These are phyloP conservation scores for Spergularia marina DNA, from an alignment of 148 eudicot species.

Conservation along the genomic window DNA sequence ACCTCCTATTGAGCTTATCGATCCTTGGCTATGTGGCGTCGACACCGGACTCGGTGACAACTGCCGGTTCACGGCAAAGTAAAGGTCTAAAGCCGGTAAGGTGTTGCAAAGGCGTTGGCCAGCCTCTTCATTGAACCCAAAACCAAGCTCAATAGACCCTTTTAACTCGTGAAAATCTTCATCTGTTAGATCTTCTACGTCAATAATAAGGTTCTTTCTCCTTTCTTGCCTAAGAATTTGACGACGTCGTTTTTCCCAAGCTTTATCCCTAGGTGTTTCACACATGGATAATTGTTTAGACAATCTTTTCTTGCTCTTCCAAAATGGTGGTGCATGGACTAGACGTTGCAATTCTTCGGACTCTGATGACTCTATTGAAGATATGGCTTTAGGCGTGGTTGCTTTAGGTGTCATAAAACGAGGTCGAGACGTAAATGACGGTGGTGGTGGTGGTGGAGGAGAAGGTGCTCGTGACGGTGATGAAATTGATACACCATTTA, in stretches of 20 bases:
- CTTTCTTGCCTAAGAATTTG: constrained; percentile 47
- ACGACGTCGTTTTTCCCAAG: constrained; percentile 76
- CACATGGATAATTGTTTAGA: constrained; percentile 68
- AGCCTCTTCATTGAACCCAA: constrained; percentile 70
- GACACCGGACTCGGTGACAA: constrained; percentile 50
- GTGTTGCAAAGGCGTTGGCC: constrained; percentile 57
- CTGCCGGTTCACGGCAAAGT: constrained; percentile 74
- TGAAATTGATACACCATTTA: neutral
- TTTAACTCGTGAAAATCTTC: constrained; percentile 74
- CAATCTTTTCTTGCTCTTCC: constrained; percentile 45
- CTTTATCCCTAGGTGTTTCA: constrained; percentile 54
- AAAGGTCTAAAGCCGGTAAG: constrained; percentile 72
- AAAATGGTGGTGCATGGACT: constrained; percentile 55
- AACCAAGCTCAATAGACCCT: constrained; percentile 80
- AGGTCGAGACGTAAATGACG: neutral
- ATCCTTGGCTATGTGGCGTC: constrained; percentile 45
- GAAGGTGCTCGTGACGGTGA: constrained; percentile 1
- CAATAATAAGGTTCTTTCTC: constrained; percentile 22
- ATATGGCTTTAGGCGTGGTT: neutral
- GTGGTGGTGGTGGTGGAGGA: constrained; percentile 22
- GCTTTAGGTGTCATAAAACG: neutral
- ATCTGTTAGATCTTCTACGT: constrained; percentile 45
- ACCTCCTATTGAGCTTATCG: constrained; percentile 27
- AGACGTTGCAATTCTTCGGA: constrained; percentile 51
- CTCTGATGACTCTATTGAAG: constrained; percentile 24